Evolutionary conservation across 192 early-diverging fungal genomes (phyloP).

Genomic region (Paraglomus occultum): DNA sequence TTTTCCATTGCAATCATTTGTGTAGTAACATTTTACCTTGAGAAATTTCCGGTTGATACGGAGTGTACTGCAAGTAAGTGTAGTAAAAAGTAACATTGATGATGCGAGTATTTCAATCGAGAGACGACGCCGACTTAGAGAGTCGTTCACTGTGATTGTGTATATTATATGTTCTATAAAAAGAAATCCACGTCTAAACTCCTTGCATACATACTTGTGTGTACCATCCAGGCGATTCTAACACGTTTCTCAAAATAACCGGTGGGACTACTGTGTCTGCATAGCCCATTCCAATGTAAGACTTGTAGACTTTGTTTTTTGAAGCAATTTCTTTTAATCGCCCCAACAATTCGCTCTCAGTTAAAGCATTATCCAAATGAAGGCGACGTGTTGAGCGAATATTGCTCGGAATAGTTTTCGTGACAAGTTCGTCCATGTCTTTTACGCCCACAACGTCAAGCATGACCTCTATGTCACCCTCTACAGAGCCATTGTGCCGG

Average conservation of each 20-base stretch:
- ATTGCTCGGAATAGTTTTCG: slow-evolving; percentile 76
- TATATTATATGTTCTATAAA: slow-evolving; percentile 20
- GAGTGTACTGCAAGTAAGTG: slow-evolving; percentile 78
- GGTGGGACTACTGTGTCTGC: slow-evolving; percentile 86
- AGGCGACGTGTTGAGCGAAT: slow-evolving; percentile 76
- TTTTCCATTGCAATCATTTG: not conserved
- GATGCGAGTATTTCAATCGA: slow-evolving; percentile 2
- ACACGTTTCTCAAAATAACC: slow-evolving; percentile 93
- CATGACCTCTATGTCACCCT: slow-evolving; percentile 79
- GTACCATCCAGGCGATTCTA: slow-evolving; percentile 99
- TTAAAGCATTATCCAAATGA: slow-evolving; percentile 68
- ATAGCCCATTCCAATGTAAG: slow-evolving; percentile 98
- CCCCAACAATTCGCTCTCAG: slow-evolving; percentile 87
- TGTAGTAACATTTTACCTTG: slow-evolving; percentile 53
- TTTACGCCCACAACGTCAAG: slow-evolving; percentile 74
- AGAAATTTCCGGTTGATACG: slow-evolving; percentile 99
- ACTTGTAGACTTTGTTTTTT: slow-evolving; percentile 89
- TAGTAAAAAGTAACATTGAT: not conserved
- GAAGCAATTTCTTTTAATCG: slow-evolving; percentile 80
- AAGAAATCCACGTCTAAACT: slow-evolving; percentile 1
- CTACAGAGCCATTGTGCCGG: slow-evolving; percentile 86
- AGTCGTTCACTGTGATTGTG: not conserved
- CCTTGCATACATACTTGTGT: slow-evolving; percentile 63
- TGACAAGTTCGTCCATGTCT: slow-evolving; percentile 78
- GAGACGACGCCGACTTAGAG: not conserved